Evolutionary conservation across 176 grass and related monocot species (phyloP), one percentile per base, ranked within the genome.

Genomic region (Oryza nivara): DNA sequence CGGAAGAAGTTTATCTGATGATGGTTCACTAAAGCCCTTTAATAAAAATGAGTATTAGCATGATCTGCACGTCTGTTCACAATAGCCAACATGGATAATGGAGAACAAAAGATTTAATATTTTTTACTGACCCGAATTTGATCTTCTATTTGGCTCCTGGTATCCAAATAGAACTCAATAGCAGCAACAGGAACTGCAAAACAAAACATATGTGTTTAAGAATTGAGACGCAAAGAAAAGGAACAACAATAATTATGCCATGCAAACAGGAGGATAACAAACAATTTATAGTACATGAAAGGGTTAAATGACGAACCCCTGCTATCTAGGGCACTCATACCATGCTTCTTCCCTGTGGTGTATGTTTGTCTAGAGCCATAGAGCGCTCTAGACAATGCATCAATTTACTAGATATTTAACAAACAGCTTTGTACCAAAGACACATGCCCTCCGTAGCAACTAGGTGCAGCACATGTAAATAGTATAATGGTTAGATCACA

Each of bases 1-100:
- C 64, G 96, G 96, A 78, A 99, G 96, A 78, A 99, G 93, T 82
- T 99, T 99, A 67, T 99, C 93, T 69, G 96, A 99, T 84, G 92
- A 93, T 80, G 96, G 96, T 89, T 99, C 96, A 8, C 86, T 93
- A 94, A 99, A 99, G 41, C 83, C 91, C 96, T 99, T 49, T 46
- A 72, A n/a, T 68, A 82, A 54, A 70, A 32, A 61, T 63, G 49
- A 61, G 66, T 54, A 67, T 75, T 70, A 76, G 58, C 63, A 82
- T 83, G 9, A 86, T 28, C 70, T 81, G 54, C 12, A 26, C 19
- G 82, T 64, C 78, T 54, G 30, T 80, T 79, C n/a, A 23, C 64
- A 80, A 83, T 73, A 89, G 72, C 35, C 38, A 78, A 85, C 16
- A 83, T 83, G 28, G 30, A 78, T 34, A 38, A 74, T 16, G 2